Percentiles rank a stretch among this genome's conserved stretches.
phyloP scores from a whole-genome alignment of 371 early-diverging fungal species.

The Astathelohania contejeani region DNA sequence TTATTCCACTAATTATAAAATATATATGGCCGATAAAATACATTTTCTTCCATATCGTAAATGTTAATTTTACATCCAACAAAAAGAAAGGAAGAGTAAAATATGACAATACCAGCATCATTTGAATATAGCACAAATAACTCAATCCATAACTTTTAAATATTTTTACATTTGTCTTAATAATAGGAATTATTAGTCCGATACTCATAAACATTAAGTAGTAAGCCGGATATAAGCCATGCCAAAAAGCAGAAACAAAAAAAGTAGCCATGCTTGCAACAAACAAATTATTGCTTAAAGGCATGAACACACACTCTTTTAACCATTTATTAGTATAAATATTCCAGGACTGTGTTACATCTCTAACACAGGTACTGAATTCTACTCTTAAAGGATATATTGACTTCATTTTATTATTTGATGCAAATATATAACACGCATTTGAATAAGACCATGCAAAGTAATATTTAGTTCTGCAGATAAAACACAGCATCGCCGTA shows the following conservation, averaged over 20 bases:
- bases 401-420: conserved; percentile 17
- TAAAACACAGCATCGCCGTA: conserved; percentile 25
- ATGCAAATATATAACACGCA: conserved; percentile 21
- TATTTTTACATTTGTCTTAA: conserved; percentile 11
- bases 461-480: conserved; percentile 30
- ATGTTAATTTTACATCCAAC: background rate
- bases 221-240: conserved; percentile 36
- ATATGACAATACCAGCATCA: background rate
- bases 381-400: conserved; percentile 38
- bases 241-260: conserved; percentile 33
- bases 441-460: conserved; percentile 40
- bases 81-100: background rate
- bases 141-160: background rate
- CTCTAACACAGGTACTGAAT: conserved; percentile 26
- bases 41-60: background rate
- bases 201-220: conserved; percentile 35
- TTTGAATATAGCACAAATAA: background rate
- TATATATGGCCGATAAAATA: background rate
- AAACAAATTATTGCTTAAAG: conserved; percentile 8
- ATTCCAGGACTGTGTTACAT: conserved; percentile 37
- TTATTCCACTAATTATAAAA: background rate
- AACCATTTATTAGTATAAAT: conserved; percentile 28
- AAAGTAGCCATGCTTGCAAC: conserved; percentile 28
- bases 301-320: conserved; percentile 33
- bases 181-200: conserved; percentile 11